Evolutionary conservation across 2,329 filamentous ascomycete genomes (phyloP).

Genomic region (Aspergillus novoparasiticus): DNA sequence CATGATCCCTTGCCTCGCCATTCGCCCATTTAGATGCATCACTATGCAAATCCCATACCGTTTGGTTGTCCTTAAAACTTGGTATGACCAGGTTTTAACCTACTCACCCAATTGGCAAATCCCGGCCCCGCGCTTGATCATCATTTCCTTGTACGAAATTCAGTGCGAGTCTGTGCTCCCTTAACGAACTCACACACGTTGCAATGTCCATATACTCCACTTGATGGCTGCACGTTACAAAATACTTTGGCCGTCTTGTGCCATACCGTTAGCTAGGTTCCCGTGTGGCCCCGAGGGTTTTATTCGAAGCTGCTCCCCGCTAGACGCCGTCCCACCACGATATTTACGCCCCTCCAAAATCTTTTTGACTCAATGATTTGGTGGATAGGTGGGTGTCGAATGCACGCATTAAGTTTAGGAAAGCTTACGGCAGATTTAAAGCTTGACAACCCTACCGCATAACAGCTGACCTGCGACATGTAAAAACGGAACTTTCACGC

Average conservation of each 20-base stretch:
- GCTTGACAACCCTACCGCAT: neutral
- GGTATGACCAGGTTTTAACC: neutral
- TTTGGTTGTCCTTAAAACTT: neutral
- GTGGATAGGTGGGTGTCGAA: neutral
- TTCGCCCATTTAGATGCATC: neutral
- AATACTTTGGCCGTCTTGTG: neutral
- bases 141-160: neutral
- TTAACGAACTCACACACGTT: neutral
- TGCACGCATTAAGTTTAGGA: too few relatives aligned
- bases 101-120: neutral
- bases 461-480: neutral
- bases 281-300: neutral
- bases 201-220: neutral
- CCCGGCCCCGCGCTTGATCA: neutral
- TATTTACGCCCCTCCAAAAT: neutral
- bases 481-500: neutral
- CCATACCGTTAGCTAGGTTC: neutral
- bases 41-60: neutral
- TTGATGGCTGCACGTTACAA: neutral
- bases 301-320: neutral
- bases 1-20: neutral
- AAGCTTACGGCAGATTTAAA: neutral
- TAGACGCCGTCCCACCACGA: neutral
- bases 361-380: neutral
- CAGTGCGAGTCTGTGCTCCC: neutral